Evolutionary conservation across 441 rosid genomes (phyloP), one percentile per base, ranked within the genome.

Genomic region (Croton setiger): DNA sequence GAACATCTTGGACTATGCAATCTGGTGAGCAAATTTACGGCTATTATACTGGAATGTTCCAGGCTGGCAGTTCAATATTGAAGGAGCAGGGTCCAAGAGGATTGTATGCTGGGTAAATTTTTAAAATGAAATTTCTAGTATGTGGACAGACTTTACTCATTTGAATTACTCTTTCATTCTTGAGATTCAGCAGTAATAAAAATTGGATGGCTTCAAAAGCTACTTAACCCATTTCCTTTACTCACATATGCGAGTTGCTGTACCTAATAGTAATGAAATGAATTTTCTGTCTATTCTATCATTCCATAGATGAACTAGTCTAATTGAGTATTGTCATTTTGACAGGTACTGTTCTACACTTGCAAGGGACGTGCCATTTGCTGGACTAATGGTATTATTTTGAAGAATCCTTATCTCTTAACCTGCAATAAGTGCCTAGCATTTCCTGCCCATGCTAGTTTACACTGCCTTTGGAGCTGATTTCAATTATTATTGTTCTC

Each of bases 281-380:
- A 41, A 21, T 57, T 47, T 17, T 33, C 7, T 71, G 62, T 54
- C 12, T 71, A 55, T 54, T 57, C 44, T 39, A 5, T 21, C 56
- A 17, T 55, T 18, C 18, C 31, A 7, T 27, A 47, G 2, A 23
- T 5, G 14, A 17, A 21, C 54, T 36, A 59, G 65, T 72, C 43
- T 59, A 52, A 35, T 58, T 65, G 41, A 39, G 27, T 64, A 56
- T 63, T 74, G 35, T 65, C 74, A 41, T 72, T 76, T 76, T 83
- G 66, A 72, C 82, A 93, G 97, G 74, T 93, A 89, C 75, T 72
- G 90, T 85, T 93, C 96, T 72, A 93, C 98, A 49, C 86, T 93
- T 68, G 97, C 91, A 36, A 89, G 97, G 82, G 97, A 93, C 83
- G 89, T 93, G 36, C 97, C 97, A 65, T 91, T 91, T 82, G 94